Percentiles rank a stretch among this genome's conserved stretches.
Evolutionary conservation across 306 rosid genomes (phyloP).

Genomic region (Coriaria nepalensis): DNA sequence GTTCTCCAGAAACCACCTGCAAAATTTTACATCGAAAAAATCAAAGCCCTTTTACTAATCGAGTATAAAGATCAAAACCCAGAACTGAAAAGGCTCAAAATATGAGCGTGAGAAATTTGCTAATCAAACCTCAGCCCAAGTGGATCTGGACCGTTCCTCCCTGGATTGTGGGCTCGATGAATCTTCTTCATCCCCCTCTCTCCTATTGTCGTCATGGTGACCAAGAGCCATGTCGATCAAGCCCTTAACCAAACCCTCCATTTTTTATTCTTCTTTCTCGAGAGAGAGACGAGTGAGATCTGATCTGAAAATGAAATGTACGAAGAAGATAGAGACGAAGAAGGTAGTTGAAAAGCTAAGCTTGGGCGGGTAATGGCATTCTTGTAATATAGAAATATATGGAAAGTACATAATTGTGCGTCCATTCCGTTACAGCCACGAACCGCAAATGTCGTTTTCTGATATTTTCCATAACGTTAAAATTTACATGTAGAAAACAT

Average conservation of each 20-base stretch:
- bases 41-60: too few species aligned
- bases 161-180: slow-evolving; percentile 16
- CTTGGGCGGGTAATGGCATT: slow-evolving; percentile 35
- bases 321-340: slow-evolving; percentile 1
- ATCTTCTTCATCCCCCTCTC: slow-evolving; percentile 6
- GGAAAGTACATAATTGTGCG: background rate
- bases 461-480: too few species aligned
- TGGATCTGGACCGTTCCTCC: slow-evolving; percentile 58
- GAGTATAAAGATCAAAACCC: background rate
- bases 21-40: background rate
- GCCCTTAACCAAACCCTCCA: slow-evolving; percentile 81
- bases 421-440: background rate
- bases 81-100: background rate
- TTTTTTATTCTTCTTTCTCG: slow-evolving; percentile 1
- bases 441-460: background rate
- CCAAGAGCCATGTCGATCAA: slow-evolving; percentile 40
- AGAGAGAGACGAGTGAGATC: background rate
- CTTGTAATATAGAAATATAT: slow-evolving; percentile 9
- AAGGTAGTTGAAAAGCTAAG: slow-evolving; percentile 11
- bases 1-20: slow-evolving; percentile 66
- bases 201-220: slow-evolving; percentile 9
- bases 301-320: too few species aligned
- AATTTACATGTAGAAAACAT: background rate
- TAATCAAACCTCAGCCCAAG: slow-evolving; percentile 44
- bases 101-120: too few species aligned